These are phyloP conservation scores for Hypoxylon perforatum DNA, from an alignment of 495 filamentous ascomycete species.

Conservation along the genomic window DNA sequence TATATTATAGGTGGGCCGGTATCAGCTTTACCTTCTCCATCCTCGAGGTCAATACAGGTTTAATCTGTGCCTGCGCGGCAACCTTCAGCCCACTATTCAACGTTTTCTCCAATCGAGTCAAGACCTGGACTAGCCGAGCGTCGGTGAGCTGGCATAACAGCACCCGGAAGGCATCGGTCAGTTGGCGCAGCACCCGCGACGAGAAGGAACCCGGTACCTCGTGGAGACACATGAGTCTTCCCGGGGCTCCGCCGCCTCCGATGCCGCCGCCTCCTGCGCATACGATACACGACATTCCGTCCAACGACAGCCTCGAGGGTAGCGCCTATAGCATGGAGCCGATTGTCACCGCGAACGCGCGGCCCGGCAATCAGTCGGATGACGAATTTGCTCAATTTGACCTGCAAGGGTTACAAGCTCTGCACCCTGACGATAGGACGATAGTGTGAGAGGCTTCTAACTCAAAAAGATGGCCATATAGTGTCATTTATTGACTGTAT, in stretches of 20 bases:
- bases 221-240: conserved; percentile 22
- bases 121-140: conserved; percentile 33
- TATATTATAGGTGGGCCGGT: conserved; percentile 39
- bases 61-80: conserved; percentile 53
- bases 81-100: conserved; percentile 49
- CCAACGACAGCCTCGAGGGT: conserved; percentile 30
- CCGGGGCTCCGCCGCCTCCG: conserved; percentile 6
- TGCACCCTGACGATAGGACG: conserved; percentile 17
- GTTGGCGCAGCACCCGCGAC: conserved; percentile 19
- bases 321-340: conserved; percentile 20
- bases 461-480: neutral
- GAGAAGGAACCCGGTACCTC: conserved; percentile 19
- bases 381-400: conserved; percentile 32
- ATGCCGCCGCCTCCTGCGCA: conserved; percentile 2
- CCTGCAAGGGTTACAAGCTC: conserved; percentile 33
- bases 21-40: conserved; percentile 52
- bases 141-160: conserved; percentile 25
- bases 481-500: neutral
- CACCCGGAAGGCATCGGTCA: conserved; percentile 25
- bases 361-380: conserved; percentile 10
- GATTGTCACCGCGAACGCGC: conserved; percentile 25
- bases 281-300: neutral
- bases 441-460: conserved; percentile 19
- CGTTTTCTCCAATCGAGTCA: conserved; percentile 27
- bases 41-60: conserved; percentile 57